Evolutionary conservation across 495 filamentous ascomycete genomes (phyloP).

Genomic region (Podospora pseudoanserina): DNA sequence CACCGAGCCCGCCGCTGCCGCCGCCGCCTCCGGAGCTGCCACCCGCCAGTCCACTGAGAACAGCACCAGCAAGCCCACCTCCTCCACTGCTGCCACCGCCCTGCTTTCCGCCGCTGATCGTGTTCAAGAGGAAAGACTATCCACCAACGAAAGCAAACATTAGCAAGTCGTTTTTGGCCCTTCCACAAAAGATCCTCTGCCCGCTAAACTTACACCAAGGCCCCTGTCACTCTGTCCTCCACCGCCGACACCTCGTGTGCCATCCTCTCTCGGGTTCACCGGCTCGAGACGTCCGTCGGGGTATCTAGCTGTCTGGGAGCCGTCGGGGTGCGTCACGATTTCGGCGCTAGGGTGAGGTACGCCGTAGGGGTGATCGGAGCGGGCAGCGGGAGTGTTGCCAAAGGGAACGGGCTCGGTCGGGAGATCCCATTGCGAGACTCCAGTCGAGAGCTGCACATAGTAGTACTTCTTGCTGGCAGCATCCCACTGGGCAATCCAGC

Average conservation of each 20-base stretch:
- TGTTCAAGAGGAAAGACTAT: constrained; percentile 32
- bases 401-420: constrained; percentile 61
- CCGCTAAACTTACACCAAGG: constrained; percentile 40
- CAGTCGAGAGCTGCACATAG: constrained; percentile 72
- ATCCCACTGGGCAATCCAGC: constrained; percentile 86
- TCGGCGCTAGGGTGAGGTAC: constrained; percentile 38
- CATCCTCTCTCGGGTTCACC: constrained; percentile 35
- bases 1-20: constrained; percentile 36
- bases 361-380: constrained; percentile 50
- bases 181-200: not conserved
- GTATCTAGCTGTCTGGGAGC: constrained; percentile 46
- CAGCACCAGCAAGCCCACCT: constrained; percentile 34
- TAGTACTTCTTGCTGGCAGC: constrained; percentile 70
- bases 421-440: constrained; percentile 72
- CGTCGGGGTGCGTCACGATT: constrained; percentile 53
- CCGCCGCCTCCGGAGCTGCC: constrained; percentile 32
- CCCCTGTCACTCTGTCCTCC: constrained; percentile 41
- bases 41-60: constrained; percentile 36
- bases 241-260: constrained; percentile 34
- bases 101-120: constrained; percentile 17
- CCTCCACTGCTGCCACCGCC: constrained; percentile 25
- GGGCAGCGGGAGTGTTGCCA: constrained; percentile 45
- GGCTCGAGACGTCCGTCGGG: constrained; percentile 52
- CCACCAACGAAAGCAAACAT: not conserved
- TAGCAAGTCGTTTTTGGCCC: not conserved